Percentiles rank a stretch among this genome's conserved stretches.
Evolutionary conservation across 225 moss, liverwort and hornwort species (phyloP).

Genomic region (Anthoceros angustus): DNA sequence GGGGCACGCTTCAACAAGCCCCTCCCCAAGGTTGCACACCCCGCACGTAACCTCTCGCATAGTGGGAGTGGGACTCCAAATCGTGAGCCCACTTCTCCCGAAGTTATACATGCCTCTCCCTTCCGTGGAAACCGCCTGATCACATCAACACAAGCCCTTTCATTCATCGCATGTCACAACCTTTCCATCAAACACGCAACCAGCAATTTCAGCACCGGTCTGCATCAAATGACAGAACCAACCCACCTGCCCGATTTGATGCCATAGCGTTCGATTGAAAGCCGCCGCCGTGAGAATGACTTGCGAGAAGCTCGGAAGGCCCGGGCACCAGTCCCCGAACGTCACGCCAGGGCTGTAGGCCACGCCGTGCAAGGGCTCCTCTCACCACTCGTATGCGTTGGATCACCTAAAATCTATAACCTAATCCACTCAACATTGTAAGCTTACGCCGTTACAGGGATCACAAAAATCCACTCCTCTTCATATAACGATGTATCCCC

Average conservation of each 20-base stretch:
- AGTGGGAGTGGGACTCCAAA: constrained; percentile 86
- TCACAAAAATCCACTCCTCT: no score
- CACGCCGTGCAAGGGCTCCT: constrained; percentile 71
- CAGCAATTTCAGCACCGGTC: background rate
- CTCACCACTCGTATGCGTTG: constrained; percentile 76
- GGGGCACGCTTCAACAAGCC: constrained; percentile 7
- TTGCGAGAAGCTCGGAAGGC: constrained; percentile 62
- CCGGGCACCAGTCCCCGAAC: constrained; percentile 25
- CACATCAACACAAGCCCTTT: background rate
- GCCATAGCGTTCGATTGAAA: constrained; percentile 57
- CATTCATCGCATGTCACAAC: background rate
- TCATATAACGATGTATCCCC: no score
- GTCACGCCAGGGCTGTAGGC: constrained; percentile 39
- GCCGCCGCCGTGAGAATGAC: constrained; percentile 68
- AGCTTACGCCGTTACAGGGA: no score
- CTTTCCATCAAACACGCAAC: background rate
- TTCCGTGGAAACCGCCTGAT: constrained; percentile 50
- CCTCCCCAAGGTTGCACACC: constrained; percentile 51
- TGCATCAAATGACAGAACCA: background rate
- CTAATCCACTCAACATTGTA: no score
- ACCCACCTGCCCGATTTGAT: constrained; percentile 52
- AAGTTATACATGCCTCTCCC: constrained; percentile 76
- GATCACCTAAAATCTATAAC: no score
- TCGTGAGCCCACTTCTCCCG: constrained; percentile 59
- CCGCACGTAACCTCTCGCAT: constrained; percentile 42